Base-by-base conservation (phyloP, 345 rosid genomes). In the Aquilaria malaccensis region DNA sequence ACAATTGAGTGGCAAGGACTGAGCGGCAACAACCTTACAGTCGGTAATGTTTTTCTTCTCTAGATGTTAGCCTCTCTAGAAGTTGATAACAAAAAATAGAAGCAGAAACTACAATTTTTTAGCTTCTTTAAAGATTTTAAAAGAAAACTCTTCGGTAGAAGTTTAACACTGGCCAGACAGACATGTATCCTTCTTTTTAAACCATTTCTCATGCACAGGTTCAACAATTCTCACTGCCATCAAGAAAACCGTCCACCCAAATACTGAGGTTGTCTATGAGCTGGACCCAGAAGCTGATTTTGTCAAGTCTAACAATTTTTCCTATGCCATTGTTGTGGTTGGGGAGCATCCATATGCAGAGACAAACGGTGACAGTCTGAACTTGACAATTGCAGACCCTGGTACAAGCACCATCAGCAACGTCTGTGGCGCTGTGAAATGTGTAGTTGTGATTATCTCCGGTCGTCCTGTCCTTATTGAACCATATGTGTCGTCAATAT, bases 1-100 rank as follows among this genome's bases (percentile, higher is more conserved):
- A 80, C 85, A 13, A 78, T 85, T 29, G 68, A 78, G 11, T 83
- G 87, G 86, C 92, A 83, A 55, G 89, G 89, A 52, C 70, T 78
- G 30, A 61, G 80, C 11, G 89, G 95, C 66, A 79, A 82, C 76
- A 60, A 72, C 55, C 68, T 58, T 50, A 77, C 82, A 31, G 29
- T 11, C 6, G 86, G 86, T 77, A 70, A 22, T 54, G 57, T 54
- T 54, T 48, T 10, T 37, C 53, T 7, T 54, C n/a, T 30, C 33
- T 33, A 54, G 33, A 11, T 22, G 43, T 37, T 37, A 15, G 43
- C 43, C 43, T 37, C 7, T 37, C 7, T 37, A 9, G 43, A 37
- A 37, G 43, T 37, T 37, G 43, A 37, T 37, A 37, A 9, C 43
- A 37, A 9, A 4, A 37, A 5, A 37, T 4, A 37, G 43, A 22